phyloP scores from a whole-genome alignment of 257 asterid species.

The Knoxia roxburghii region DNA sequence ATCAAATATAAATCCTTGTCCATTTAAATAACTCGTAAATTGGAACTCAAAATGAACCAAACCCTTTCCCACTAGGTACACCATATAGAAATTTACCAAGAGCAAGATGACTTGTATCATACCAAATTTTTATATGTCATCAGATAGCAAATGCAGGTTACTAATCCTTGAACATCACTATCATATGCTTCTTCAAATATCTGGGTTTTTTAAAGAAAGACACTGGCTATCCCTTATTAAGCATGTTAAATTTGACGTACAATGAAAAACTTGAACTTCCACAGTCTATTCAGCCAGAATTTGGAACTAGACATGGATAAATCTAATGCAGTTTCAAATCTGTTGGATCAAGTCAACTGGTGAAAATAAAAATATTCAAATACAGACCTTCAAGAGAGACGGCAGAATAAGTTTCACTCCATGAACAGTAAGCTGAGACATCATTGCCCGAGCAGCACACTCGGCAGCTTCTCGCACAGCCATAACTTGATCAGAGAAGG shows the following conservation, averaged over 20 bases:
- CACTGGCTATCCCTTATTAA: too few species aligned
- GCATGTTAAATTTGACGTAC: background rate
- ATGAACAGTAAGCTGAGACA: conserved; percentile 93
- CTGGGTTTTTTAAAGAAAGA: background rate
- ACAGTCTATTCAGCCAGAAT: background rate
- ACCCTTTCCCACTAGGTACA: background rate
- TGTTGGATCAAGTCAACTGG: conserved; percentile 8
- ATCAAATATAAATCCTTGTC: too few species aligned
- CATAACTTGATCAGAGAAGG: conserved; percentile 93
- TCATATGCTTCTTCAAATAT: too few species aligned
- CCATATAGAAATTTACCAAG: background rate
- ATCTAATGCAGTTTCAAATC: background rate
- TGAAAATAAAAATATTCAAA: conserved; percentile 11
- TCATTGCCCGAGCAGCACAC: conserved; percentile 99
- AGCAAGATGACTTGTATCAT: background rate
- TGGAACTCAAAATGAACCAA: background rate
- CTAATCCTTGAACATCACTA: background rate
- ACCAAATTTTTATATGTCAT: background rate
- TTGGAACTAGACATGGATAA: background rate
- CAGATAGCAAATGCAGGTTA: too few species aligned
- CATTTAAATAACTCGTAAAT: too few species aligned
- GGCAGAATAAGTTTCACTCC: conserved; percentile 99
- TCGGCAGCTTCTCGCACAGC: conserved; percentile 99
- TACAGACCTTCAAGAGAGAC: conserved; percentile 81
- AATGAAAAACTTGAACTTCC: background rate